Percentiles rank a stretch among this genome's conserved stretches.
Evolutionary conservation across 1,284 basidiomycete species (phyloP).

Genomic region (Flammula alnicola): DNA sequence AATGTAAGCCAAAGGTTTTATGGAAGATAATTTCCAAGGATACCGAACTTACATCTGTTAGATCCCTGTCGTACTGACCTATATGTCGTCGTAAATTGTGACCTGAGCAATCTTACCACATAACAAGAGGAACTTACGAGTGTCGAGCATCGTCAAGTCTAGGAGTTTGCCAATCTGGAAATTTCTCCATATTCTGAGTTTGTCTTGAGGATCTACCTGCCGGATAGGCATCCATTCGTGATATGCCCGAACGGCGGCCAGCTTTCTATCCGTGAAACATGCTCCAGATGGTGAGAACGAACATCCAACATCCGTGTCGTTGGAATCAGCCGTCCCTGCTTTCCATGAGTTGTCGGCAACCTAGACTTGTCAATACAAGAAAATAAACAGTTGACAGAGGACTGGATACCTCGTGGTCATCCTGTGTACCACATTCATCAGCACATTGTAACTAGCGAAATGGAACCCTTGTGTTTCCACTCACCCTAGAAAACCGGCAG

Average conservation of each 20-base stretch:
- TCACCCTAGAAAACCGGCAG: constrained; percentile 1
- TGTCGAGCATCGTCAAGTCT: constrained; percentile 68
- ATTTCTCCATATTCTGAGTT: constrained; percentile 69
- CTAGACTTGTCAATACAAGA: constrained; percentile 22
- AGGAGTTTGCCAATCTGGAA: constrained; percentile 68
- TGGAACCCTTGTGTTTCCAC: neutral
- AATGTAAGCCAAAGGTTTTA: neutral
- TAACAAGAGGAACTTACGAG: constrained; percentile 38
- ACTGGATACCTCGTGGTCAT: constrained; percentile 56
- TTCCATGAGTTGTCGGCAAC: constrained; percentile 70
- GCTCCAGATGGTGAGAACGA: constrained; percentile 58
- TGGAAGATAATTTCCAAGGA: neutral
- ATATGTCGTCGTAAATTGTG: neutral
- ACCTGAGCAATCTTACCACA: neutral
- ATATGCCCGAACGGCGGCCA: constrained; percentile 66
- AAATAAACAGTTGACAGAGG: neutral
- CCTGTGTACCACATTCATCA: constrained; percentile 31
- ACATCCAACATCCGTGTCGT: constrained; percentile 60
- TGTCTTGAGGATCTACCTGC: constrained; percentile 63
- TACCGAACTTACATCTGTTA: constrained; percentile 61
- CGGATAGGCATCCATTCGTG: constrained; percentile 76
- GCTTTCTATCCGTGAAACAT: constrained; percentile 67
- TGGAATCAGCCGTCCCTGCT: constrained; percentile 65
- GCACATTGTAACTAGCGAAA: neutral
- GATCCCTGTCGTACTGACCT: constrained; percentile 66